A percentile compares a stretch with the other conserved stretches of the same genome.
These are phyloP conservation scores for Hansenula lynferdii DNA, from an alignment of 1,139 yeast genomes.

Conservation along the genomic window DNA sequence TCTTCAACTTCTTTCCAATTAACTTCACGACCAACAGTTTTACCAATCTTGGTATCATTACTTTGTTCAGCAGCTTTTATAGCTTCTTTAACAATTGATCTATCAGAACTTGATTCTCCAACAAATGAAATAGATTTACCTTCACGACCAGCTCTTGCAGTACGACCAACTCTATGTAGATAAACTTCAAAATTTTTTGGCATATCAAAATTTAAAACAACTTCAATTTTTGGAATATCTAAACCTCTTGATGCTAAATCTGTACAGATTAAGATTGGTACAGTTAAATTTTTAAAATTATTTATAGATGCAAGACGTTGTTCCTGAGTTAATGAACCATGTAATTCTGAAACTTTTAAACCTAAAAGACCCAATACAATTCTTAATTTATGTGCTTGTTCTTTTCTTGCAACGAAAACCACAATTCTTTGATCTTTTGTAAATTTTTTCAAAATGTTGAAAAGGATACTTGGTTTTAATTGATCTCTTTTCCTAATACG, in stretches of 20 bases:
- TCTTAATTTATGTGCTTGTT: constrained; percentile 81
- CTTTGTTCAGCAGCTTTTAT: constrained; percentile 56
- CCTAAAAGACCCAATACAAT: constrained; percentile 84
- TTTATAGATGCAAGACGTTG: constrained; percentile 86
- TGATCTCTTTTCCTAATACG: constrained; percentile 88
- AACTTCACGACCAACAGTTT: constrained; percentile 76
- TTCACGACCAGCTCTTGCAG: constrained; percentile 98
- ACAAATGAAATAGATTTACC: constrained; percentile 93
- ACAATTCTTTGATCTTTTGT: constrained; percentile 68
- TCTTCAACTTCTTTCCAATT: constrained; percentile 83
- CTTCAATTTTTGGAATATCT: constrained; percentile 96
- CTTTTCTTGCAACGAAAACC: constrained; percentile 88
- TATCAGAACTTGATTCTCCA: constrained; percentile 81
- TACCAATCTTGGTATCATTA: constrained; percentile 32
- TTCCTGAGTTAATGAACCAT: constrained; percentile 92
- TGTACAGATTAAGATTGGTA: constrained; percentile 89
- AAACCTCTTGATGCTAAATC: constrained; percentile 99
- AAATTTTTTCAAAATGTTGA: constrained; percentile 61
- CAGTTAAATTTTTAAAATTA: constrained; percentile 73
- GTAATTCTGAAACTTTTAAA: constrained; percentile 84
- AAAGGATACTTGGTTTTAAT: constrained; percentile 77
- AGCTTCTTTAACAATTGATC: constrained; percentile 85
- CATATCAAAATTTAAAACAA: constrained; percentile 92
- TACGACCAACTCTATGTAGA: constrained; percentile 97
- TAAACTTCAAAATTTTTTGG: constrained; percentile 89